Conservation (phyloP, 169 alveolate species). For the Sarcocystis neurona region DNA sequence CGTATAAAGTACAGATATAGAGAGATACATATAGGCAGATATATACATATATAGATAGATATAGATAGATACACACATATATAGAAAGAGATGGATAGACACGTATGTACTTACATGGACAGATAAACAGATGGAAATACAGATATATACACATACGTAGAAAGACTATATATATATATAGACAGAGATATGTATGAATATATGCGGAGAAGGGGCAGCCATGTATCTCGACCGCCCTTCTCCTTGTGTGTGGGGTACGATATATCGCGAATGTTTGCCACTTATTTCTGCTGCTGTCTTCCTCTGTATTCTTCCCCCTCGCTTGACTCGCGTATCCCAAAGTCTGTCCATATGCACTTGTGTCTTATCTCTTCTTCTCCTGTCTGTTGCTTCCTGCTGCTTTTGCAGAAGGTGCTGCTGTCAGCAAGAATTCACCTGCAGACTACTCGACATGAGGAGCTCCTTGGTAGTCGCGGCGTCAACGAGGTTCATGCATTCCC, state of each 20-base stretch:
- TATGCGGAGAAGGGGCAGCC: neutral
- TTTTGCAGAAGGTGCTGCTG: neutral
- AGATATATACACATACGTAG: neutral
- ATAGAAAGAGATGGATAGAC: neutral
- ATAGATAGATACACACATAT: neutral
- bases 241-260: too few species aligned
- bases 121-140: neutral
- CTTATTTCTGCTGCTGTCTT: too few species aligned
- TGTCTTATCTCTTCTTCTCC: too few species aligned
- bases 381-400: neutral
- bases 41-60: neutral
- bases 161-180: neutral
- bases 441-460: constrained; percentile 14
- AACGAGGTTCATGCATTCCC: constrained; percentile 34
- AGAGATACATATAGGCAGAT: neutral
- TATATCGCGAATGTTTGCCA: too few species aligned
- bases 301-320: too few species aligned
- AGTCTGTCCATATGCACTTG: too few species aligned
- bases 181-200: neutral
- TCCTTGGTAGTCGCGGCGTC: constrained; percentile 47
- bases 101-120: neutral
- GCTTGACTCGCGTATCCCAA: too few species aligned
- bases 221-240: too few species aligned
- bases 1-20: neutral
- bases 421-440: constrained; percentile 19